phyloP scores from a whole-genome alignment of 768 basidiomycete genomes.

The Rickenella mellea region DNA sequence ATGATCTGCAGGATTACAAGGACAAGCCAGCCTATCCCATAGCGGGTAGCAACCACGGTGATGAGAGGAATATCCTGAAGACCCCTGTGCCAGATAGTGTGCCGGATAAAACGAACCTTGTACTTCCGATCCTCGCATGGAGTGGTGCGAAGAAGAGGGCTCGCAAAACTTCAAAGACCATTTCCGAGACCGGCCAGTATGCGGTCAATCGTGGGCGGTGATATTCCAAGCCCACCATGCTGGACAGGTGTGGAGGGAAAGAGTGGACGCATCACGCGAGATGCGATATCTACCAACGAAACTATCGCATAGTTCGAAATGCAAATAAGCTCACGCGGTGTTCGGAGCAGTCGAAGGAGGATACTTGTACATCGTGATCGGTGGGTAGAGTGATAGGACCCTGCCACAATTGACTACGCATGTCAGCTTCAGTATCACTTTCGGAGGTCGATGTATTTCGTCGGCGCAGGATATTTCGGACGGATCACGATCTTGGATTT shows the following conservation, averaged over 20 bases:
- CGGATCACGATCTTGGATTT: too few relatives aligned
- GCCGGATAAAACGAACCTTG: conserved; percentile 45
- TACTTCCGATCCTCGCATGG: conserved; percentile 55
- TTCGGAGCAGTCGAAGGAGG: conserved; percentile 42
- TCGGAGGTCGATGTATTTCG: too few relatives aligned
- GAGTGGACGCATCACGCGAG: conserved; percentile 57
- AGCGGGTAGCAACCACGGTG: conserved; percentile 39
- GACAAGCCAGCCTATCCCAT: conserved; percentile 36
- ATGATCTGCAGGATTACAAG: conserved; percentile 45
- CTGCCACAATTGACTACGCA: too few relatives aligned
- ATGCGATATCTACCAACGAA: conserved; percentile 58
- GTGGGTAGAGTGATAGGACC: not conserved
- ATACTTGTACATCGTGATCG: conserved; percentile 23
- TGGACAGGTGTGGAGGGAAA: conserved; percentile 65
- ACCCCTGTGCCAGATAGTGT: conserved; percentile 40
- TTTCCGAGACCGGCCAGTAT: conserved; percentile 50
- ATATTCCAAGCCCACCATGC: conserved; percentile 62
- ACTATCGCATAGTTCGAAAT: conserved; percentile 57
- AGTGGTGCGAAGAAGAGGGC: conserved; percentile 57
- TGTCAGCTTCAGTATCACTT: too few relatives aligned
- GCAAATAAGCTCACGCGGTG: conserved; percentile 46
- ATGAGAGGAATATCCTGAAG: conserved; percentile 53
- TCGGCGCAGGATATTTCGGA: too few relatives aligned
- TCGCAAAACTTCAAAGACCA: conserved; percentile 58
- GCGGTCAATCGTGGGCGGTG: conserved; percentile 55